Evolutionary conservation across 192 early-diverging fungal species (phyloP).

Genomic region (Podochytrium sp.): DNA sequence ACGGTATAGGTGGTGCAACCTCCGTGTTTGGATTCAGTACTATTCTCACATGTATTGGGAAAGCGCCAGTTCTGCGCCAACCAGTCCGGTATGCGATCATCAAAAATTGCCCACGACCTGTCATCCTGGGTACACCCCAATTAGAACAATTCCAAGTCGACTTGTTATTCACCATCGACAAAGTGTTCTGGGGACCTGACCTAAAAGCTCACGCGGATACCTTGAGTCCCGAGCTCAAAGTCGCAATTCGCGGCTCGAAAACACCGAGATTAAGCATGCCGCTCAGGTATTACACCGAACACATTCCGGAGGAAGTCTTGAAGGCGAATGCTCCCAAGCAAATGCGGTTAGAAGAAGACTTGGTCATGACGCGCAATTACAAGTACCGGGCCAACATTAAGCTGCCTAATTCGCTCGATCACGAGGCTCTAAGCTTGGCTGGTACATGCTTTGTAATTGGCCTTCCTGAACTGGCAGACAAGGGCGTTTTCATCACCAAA

Average conservation of each 20-base stretch:
- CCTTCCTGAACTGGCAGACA: neutral
- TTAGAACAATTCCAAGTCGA: neutral
- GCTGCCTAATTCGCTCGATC: neutral
- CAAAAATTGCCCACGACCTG: too few species aligned
- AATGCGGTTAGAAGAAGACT: neutral
- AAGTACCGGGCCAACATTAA: neutral
- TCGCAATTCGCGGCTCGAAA: neutral
- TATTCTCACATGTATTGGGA: too few species aligned
- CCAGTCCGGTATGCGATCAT: too few species aligned
- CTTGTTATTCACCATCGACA: neutral
- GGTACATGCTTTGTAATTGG: neutral
- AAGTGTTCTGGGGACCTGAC: neutral
- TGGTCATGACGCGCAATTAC: neutral
- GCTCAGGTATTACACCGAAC: neutral
- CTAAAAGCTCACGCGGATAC: neutral
- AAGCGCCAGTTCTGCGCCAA: too few species aligned
- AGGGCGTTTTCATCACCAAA: neutral
- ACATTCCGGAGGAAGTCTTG: neutral
- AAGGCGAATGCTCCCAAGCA: neutral
- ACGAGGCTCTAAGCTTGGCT: neutral
- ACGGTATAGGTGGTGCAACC: too few species aligned
- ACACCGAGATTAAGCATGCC: neutral
- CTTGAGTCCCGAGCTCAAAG: neutral
- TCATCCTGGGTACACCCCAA: neutral
- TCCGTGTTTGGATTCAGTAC: too few species aligned